Conservation (phyloP, 2,329 filamentous ascomycete species). For the Stenocarpella maydis region DNA sequence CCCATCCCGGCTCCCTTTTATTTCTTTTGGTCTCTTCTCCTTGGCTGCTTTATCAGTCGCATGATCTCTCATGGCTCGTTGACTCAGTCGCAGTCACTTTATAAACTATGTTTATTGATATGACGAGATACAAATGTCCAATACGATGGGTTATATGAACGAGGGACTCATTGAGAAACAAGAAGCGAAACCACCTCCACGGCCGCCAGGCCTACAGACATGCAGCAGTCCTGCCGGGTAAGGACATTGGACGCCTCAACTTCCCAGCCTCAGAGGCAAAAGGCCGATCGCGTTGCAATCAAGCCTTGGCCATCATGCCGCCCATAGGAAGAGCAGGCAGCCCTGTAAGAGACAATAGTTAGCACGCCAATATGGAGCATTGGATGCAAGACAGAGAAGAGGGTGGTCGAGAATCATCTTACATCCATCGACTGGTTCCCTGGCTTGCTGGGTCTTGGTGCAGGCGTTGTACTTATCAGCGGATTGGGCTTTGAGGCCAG, state of each 20-base stretch:
- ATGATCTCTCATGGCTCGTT: too few relatives aligned
- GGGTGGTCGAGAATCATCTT: conserved; percentile 38
- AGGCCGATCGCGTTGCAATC: not conserved
- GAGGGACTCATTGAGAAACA: conserved; percentile 4
- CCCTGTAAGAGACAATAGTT: conserved; percentile 36
- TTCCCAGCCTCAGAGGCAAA: not conserved
- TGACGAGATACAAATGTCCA: not conserved
- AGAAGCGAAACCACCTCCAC: not conserved
- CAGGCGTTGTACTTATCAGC: conserved; percentile 57
- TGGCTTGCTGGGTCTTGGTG: conserved; percentile 54
- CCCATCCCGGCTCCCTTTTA: too few relatives aligned
- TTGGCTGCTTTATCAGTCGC: too few relatives aligned
- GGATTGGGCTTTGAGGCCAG: conserved; percentile 54
- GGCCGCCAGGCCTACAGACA: not conserved
- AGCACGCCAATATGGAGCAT: not conserved
- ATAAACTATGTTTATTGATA: not conserved
- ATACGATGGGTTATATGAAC: not conserved
- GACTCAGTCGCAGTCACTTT: not conserved
- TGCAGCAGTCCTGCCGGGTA: not conserved
- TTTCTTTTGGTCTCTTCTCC: too few relatives aligned
- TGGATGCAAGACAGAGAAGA: not conserved
- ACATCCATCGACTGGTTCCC: conserved; percentile 59
- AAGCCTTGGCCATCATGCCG: conserved; percentile 42
- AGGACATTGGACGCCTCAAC: not conserved
- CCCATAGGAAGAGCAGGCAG: conserved; percentile 46